Evolutionary conservation across 345 rosid genomes (phyloP), one percentile per base, ranked within the genome.

Genomic region (Stellera chamaejasme): DNA sequence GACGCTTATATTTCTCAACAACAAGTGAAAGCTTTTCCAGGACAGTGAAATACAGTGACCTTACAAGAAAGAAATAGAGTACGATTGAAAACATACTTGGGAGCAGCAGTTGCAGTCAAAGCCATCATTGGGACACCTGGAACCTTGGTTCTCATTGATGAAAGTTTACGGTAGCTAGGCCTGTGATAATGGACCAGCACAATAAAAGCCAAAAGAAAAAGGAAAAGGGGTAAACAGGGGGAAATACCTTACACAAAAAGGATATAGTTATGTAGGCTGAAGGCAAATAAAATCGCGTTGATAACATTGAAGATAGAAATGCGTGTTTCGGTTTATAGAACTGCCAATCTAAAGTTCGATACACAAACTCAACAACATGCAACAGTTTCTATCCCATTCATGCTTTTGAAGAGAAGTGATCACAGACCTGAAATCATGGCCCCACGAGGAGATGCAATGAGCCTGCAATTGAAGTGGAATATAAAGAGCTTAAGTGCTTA

Each of bases 381-480:
- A 45, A 4, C 25, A 11, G 23, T 52, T 27, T 16, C 27, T 25
- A 50, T 50, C 42, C 56, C 16, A 51, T 27, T 15, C 13, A 26
- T 32, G 39, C 11, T 28, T 49, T 32, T 49, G 48, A 50, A 58
- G 19, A 25, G 43, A 60, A 43, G 50, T 10, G 58, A 55, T 48
- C 19, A 71, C 77, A 49, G 72, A 86, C 98, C 98, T 93, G 84
- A 93, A 93, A 76, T 93, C 96, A 62, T 93, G 97, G 61, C 99
- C 97, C 99, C 99, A 93, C 11, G 91, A 68, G 59, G 99, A 92
- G 75, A 92, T 84, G 76, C 97, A 93, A 63, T 93, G 99, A 56
- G 97, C 97, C 96, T 93, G 87, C 51, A 49, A 79, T 67, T 55
- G 44, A 60, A 23, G 59, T 39, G 59, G 54, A 23, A 56, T 45